Evolutionary conservation across 805 yeast species (phyloP), one percentile per base, ranked within the genome.

Genomic region (Jamesozyma lodderae): DNA sequence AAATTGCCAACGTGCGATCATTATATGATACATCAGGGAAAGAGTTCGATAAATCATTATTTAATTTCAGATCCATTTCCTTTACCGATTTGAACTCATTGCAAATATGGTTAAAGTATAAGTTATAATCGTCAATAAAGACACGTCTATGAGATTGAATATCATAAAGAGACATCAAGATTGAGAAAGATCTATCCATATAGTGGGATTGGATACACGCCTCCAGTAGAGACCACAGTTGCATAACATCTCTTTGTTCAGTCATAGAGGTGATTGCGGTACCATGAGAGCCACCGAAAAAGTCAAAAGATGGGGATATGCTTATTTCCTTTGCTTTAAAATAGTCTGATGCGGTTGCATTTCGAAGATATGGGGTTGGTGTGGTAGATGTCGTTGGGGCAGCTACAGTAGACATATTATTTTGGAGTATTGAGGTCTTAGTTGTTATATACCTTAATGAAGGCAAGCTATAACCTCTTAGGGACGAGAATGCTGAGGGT

Each of bases 201-300:
- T 82, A 81, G 37, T 70, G 70, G 24, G 81, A 72, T 31, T 76
- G 73, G 23, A 86, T 53, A 46, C 88, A 79, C 0, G 92, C 90
- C 49, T 86, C 95, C 29, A 85, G 66, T 25, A 86, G 60, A 3
- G 88, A 73, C 77, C 88, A 86, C 15, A 81, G 66, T 49, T 80
- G 80, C 37, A 69, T 65, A n/a, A 43, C 33, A 19, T 43, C 41
- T 27, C 44, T 42, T 24, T 40, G 35, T 17, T 40, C 45, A 4
- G 47, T 42, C 45, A 47, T 45, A 11, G 37, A 29, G 17, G 29
- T 31, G 17, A 42, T 41, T 2, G 43, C 43, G 3, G 48, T 38
- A 2, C 52, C 46, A 4, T 46, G 52, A 3, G 60, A 47, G 35
- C 49, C 48, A 31, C 52, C 55, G 33, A 55, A 57, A 3, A 59